phyloP scores from a whole-genome alignment of 139 green algal genomes.

The Yamagishiella unicocca region DNA sequence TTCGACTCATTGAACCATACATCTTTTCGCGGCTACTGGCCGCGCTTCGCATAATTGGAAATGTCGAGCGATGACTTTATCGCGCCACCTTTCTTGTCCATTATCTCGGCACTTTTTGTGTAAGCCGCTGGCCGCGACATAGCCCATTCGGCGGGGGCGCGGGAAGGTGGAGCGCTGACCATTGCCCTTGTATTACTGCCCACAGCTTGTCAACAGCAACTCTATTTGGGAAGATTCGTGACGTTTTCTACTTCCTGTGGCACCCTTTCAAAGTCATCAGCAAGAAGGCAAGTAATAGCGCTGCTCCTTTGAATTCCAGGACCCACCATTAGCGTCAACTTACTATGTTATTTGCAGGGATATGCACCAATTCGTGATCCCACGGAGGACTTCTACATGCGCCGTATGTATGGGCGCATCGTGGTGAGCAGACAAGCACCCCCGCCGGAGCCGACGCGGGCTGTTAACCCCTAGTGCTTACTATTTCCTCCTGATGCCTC shows the following conservation, averaged over 20 bases:
- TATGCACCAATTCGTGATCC: slow-evolving; percentile 91
- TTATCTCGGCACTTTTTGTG: slow-evolving; percentile 9
- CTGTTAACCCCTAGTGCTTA: not conserved
- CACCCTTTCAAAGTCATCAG: not conserved
- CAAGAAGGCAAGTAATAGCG: not conserved
- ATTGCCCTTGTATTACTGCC: too few relatives aligned
- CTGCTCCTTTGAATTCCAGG: too few relatives aligned
- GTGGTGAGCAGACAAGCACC: slow-evolving; percentile 64
- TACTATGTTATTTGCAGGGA: slow-evolving; percentile 64
- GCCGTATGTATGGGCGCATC: slow-evolving; percentile 92
- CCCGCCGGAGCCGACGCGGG: slow-evolving; percentile 11
- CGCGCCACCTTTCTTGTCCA: slow-evolving; percentile 19
- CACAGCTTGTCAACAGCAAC: not conserved
- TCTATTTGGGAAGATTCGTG: slow-evolving; percentile 19
- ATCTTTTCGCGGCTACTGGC: too few relatives aligned
- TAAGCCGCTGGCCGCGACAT: not conserved
- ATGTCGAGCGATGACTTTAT: slow-evolving; percentile 27
- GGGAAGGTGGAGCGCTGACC: not conserved
- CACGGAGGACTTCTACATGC: slow-evolving; percentile 97
- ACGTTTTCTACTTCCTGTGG: not conserved
- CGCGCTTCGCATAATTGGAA: too few relatives aligned
- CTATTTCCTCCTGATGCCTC: not conserved
- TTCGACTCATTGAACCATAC: too few relatives aligned
- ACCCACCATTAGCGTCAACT: too few relatives aligned
- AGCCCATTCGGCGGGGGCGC: not conserved